Base-by-base conservation (phyloP, 2,329 filamentous ascomycete genomes). In the Dichotomopilus funicola region DNA sequence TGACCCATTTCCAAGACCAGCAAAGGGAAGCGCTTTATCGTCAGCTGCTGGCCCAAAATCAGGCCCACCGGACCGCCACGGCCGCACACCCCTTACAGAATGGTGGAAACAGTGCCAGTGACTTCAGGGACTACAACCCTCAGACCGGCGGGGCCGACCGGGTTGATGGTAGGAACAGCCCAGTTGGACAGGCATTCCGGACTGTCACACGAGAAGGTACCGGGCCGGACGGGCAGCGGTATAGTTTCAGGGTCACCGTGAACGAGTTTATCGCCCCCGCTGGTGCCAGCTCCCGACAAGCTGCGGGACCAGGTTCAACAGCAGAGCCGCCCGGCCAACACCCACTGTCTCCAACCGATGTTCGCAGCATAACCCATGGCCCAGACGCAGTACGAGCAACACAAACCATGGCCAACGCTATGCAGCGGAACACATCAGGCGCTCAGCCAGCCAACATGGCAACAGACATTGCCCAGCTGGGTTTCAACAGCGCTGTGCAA, bases 371-470 rank as follows among this genome's bases (percentile, higher is more conserved):
- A 35, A 62, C 79, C 9, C 73, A 75, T 35, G 69, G 68, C 37
- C 74, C 73, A 5, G 78, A 80, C 62, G 69, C 72, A 31, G 70
- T 65, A 37, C 73, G 78, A 60, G 73, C 75, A 3, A 71, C 72
- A 1, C 67, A 71, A 41, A 64, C 67, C 19, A 73, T 76, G 70
- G 70, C 75, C 1, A 71, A 72, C 60, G 75, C 77, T 38, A 77
- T 80, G 75, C 76, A 78, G 44, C 72, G 78, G 53, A 80, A 75
- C 61, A 71, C 75, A 38, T 78, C 78, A 3, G 74, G 70, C 43
- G 71, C 73, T 4, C 78, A 77, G 5, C 63, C 77, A 9, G 62
- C 67, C 8, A 72, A 67, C 54, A 64, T 73, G 43, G 64, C 66
- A 10, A 42, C 45, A 58, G 61, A 57, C 37, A 46, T 63, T 12